Evolutionary conservation across 441 rosid genomes (phyloP).

Genomic region (Adansonia madagascariensis): DNA sequence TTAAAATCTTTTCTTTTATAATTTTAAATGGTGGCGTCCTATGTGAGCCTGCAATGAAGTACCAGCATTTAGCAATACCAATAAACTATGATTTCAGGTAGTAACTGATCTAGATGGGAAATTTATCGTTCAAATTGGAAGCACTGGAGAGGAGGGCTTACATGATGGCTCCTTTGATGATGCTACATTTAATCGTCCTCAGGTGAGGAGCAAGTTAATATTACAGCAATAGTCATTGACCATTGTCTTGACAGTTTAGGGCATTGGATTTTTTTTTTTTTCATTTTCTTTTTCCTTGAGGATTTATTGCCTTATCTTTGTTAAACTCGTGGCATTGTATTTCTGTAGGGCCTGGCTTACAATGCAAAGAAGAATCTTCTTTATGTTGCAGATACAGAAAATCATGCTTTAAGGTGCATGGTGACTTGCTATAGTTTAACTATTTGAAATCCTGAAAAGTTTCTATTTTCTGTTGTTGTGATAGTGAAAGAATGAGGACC

Average conservation of each 20-base stretch:
- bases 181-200: slow-evolving; percentile 86
- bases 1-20: background rate
- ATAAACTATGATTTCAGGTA: slow-evolving; percentile 50
- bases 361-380: slow-evolving; percentile 84
- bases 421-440: slow-evolving; percentile 21
- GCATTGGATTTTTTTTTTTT: background rate
- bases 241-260: background rate
- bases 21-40: background rate
- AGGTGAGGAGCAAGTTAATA: slow-evolving; percentile 47
- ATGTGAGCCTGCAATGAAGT: background rate
- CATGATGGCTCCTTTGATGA: slow-evolving; percentile 85
- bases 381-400: slow-evolving; percentile 94
- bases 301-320: background rate
- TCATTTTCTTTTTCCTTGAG: background rate
- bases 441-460: slow-evolving; percentile 10
- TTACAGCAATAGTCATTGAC: background rate
- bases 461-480: background rate
- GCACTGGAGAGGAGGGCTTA: slow-evolving; percentile 83
- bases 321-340: slow-evolving; percentile 27
- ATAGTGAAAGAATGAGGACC: background rate
- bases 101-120: slow-evolving; percentile 90
- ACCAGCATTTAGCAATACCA: background rate
- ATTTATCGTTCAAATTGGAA: slow-evolving; percentile 80
- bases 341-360: slow-evolving; percentile 83
- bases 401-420: slow-evolving; percentile 87